Conservation (phyloP, 208 protist genomes). For the Crithidia mellificae region DNA sequence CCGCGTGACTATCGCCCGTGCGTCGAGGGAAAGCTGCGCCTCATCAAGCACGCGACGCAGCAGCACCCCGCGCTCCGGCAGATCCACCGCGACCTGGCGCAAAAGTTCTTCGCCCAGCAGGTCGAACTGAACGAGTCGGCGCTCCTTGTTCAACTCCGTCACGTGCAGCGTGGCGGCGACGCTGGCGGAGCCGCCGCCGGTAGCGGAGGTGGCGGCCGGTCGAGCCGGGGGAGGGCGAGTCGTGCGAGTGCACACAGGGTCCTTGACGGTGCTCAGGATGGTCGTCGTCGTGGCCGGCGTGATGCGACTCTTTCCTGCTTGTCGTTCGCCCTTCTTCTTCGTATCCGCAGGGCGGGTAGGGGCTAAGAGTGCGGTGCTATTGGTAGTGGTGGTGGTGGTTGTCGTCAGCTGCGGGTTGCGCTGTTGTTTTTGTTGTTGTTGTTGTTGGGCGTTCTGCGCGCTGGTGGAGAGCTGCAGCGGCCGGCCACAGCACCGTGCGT, state of each 20-base stretch:
- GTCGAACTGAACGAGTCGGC: slow-evolving; percentile 42
- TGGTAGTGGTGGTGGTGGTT: not conserved
- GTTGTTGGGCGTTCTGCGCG: slow-evolving; percentile 5
- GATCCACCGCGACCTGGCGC: slow-evolving; percentile 62
- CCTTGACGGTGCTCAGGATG: slow-evolving; percentile 18
- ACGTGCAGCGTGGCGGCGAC: slow-evolving; percentile 46
- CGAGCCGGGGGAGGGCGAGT: slow-evolving; percentile 21
- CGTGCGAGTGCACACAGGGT: slow-evolving; percentile 25
- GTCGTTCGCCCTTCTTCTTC: not conserved
- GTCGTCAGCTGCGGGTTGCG: too few relatives aligned
- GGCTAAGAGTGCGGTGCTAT: not conserved
- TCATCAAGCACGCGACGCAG: slow-evolving; percentile 56
- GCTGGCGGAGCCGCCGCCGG: slow-evolving; percentile 47
- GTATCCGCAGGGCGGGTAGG: not conserved
- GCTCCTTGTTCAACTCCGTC: slow-evolving; percentile 52
- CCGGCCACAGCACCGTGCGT: slow-evolving; percentile 43
- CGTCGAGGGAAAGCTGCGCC: slow-evolving; percentile 44
- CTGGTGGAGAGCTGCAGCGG: slow-evolving; percentile 24
- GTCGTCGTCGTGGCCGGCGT: not conserved
- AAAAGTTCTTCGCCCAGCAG: slow-evolving; percentile 56
- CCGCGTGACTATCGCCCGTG: slow-evolving; percentile 34
- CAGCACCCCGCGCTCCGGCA: slow-evolving; percentile 65
- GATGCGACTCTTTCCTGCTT: slow-evolving; percentile 16
- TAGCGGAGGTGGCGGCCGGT: slow-evolving; percentile 20
- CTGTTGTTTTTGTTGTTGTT: too few relatives aligned